Evolutionary conservation across 2,329 filamentous ascomycete species (phyloP).

Genomic region (Sarocladium kiliense): DNA sequence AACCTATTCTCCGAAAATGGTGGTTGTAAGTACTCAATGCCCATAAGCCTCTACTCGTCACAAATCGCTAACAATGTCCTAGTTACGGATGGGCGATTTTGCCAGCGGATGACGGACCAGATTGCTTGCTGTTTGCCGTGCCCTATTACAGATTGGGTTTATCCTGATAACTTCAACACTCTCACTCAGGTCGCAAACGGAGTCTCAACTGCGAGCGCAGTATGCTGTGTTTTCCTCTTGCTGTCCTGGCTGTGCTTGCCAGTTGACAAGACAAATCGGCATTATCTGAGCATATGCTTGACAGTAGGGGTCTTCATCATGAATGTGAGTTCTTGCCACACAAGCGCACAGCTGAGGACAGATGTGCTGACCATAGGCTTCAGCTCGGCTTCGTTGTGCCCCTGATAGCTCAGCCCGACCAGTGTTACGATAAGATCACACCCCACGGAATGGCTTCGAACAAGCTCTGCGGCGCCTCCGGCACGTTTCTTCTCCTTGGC

Average conservation of each 20-base stretch:
- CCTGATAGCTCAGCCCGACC: slow-evolving; percentile 67
- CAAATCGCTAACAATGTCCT: slow-evolving; percentile 10
- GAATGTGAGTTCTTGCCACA: slow-evolving; percentile 54
- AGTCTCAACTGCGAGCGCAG: slow-evolving; percentile 70
- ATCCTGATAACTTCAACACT: slow-evolving; percentile 53
- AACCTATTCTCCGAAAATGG: slow-evolving; percentile 51
- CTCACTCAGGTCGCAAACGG: slow-evolving; percentile 69
- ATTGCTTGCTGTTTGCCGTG: slow-evolving; percentile 83
- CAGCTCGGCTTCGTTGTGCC: slow-evolving; percentile 90
- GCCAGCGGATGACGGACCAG: slow-evolving; percentile 41
- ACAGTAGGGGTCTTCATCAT: slow-evolving; percentile 71
- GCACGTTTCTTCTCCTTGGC: slow-evolving; percentile 78
- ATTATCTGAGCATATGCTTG: slow-evolving; percentile 89
- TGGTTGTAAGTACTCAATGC: slow-evolving; percentile 56
- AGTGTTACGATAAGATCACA: slow-evolving; percentile 88
- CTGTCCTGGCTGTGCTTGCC: slow-evolving; percentile 76
- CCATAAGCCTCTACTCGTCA: background rate
- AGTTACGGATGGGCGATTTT: slow-evolving; percentile 55
- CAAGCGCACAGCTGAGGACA: background rate
- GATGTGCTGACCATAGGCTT: background rate
- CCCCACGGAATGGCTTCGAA: slow-evolving; percentile 86
- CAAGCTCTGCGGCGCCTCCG: slow-evolving; percentile 80
- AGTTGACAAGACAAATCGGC: slow-evolving; percentile 81
- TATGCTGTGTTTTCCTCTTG: slow-evolving; percentile 70
- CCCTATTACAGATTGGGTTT: slow-evolving; percentile 74